Percentiles rank a stretch among this genome's conserved stretches.
Evolutionary conservation across 2,329 filamentous ascomycete genomes (phyloP).

Genomic region (Hymenoscyphus infarciens): DNA sequence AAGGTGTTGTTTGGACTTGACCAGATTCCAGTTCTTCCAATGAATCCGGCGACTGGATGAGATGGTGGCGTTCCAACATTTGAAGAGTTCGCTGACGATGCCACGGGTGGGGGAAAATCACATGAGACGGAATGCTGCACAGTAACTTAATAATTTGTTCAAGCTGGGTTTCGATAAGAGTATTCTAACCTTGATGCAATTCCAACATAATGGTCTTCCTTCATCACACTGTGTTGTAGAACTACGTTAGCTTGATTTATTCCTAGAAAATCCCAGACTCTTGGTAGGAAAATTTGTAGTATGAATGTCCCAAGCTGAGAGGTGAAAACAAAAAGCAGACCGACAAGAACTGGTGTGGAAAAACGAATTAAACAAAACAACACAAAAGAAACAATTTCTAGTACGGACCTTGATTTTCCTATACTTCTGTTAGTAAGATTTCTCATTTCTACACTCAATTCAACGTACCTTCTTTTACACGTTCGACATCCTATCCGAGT

Average conservation of each 20-base stretch:
- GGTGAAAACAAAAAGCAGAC: too few relatives aligned
- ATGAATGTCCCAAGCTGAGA: not conserved
- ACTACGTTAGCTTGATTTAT: not conserved
- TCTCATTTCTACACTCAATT: not conserved
- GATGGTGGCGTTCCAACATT: slow-evolving; percentile 1
- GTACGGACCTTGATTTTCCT: not conserved
- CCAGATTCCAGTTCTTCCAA: slow-evolving; percentile 7
- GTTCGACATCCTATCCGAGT: slow-evolving; percentile 11
- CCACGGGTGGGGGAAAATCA: slow-evolving; percentile 28
- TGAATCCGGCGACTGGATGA: slow-evolving; percentile 6
- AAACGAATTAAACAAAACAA: not conserved
- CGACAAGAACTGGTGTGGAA: not conserved
- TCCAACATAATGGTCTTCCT: slow-evolving; percentile 37
- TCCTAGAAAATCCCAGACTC: not conserved
- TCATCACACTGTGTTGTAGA: slow-evolving; percentile 38
- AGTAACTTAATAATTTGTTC: not conserved
- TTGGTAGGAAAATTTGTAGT: not conserved
- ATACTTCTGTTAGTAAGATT: not conserved
- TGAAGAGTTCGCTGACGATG: slow-evolving; percentile 4
- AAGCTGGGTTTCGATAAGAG: not conserved
- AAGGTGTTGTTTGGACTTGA: not conserved
- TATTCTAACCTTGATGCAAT: slow-evolving; percentile 32
- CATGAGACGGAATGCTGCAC: slow-evolving; percentile 37
- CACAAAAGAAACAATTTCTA: not conserved
- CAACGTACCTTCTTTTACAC: slow-evolving; percentile 7